A percentile compares a stretch with the other conserved stretches of the same genome.
phyloP scores from a whole-genome alignment of 1,139 yeast genomes.

The Taphrina communis region DNA sequence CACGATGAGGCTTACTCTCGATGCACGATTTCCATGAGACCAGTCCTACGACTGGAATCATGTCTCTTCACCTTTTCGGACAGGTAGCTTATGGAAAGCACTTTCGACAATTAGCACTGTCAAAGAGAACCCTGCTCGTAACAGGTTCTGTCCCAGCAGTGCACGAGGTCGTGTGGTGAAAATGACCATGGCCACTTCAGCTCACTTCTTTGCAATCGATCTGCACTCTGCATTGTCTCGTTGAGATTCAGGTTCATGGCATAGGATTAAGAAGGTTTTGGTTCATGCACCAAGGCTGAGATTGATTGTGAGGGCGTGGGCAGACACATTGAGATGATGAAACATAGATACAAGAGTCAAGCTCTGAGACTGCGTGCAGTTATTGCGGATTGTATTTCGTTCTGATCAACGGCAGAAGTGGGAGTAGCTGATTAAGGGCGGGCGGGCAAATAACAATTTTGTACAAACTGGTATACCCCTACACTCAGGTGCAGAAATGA shows the following conservation, averaged over 20 bases:
- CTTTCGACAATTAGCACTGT: neutral
- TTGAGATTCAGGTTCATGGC: neutral
- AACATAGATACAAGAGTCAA: slow-evolving; percentile 34
- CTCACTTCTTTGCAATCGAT: slow-evolving; percentile 1
- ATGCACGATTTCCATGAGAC: slow-evolving; percentile 12
- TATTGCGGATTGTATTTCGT: slow-evolving; percentile 30
- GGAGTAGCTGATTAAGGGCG: too few relatives aligned
- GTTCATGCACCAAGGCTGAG: neutral
- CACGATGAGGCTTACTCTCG: slow-evolving; percentile 39
- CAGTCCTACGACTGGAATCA: neutral
- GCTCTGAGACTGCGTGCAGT: slow-evolving; percentile 38
- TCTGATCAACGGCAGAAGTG: slow-evolving; percentile 4
- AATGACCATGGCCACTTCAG: neutral
- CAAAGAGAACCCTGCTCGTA: slow-evolving; percentile 17
- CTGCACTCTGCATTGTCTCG: neutral
- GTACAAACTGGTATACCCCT: too few relatives aligned
- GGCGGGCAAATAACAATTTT: too few relatives aligned
- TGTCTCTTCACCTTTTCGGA: neutral
- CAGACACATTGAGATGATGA: slow-evolving; percentile 13
- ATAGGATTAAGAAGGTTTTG: neutral
- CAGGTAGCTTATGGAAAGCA: slow-evolving; percentile 25
- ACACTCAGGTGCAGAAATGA: too few relatives aligned
- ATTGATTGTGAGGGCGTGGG: neutral
- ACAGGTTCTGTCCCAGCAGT: slow-evolving; percentile 8
- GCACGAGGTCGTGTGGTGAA: neutral